phyloP scores from a whole-genome alignment of 495 filamentous ascomycete genomes.

The Xeromyces bisporus region DNA sequence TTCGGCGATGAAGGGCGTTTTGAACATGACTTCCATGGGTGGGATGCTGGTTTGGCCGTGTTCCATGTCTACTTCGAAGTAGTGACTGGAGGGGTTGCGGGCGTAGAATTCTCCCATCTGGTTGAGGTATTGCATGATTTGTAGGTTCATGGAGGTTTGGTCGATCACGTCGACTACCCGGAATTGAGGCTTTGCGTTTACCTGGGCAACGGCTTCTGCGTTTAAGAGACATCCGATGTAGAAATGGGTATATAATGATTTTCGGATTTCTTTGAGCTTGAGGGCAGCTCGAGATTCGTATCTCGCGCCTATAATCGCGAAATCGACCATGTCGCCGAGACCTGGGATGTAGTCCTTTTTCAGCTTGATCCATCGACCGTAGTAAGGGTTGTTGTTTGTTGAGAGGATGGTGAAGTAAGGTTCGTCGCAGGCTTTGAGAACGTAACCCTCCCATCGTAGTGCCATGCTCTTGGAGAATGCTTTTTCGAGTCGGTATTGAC shows the following conservation, averaged over 20 bases:
- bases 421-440: constrained; percentile 62
- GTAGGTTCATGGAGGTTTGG: constrained; percentile 31
- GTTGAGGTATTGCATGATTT: constrained; percentile 35
- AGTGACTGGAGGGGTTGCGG: constrained; percentile 9
- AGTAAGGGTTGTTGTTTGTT: constrained; percentile 12
- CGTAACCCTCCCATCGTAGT: constrained; percentile 52
- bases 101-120: constrained; percentile 28
- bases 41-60: constrained; percentile 14
- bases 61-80: constrained; percentile 22
- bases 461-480: constrained; percentile 50
- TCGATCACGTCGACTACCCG: constrained; percentile 42
- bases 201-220: constrained; percentile 40
- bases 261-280: constrained; percentile 21
- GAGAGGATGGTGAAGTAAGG: constrained; percentile 50
- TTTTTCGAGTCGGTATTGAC: constrained; percentile 32
- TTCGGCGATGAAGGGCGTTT: constrained; percentile 46
- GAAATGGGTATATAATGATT: constrained; percentile 59
- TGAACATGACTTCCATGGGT: constrained; percentile 33
- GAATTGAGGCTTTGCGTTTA: constrained; percentile 39
- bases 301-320: constrained; percentile 56
- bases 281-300: constrained; percentile 43
- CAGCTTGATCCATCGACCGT: constrained; percentile 55
- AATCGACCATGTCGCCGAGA: constrained; percentile 67
- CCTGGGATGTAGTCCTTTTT: constrained; percentile 81
- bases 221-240: constrained; percentile 64